These are phyloP conservation scores for Geotrichum restrictum DNA, from an alignment of 1,139 yeast species.

Conservation along the genomic window DNA sequence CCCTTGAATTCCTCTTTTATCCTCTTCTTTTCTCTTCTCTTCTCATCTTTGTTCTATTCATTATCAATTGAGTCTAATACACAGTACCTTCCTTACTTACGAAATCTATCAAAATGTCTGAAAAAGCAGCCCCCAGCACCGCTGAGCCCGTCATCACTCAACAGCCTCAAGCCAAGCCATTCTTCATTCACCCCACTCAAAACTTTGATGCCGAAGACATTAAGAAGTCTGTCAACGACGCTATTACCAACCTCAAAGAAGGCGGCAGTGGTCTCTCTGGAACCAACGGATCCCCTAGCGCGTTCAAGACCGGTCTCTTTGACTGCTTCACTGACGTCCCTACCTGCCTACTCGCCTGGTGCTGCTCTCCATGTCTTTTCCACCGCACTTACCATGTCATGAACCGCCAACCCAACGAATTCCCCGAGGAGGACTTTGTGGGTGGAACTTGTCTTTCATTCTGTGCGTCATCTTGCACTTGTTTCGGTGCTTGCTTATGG, in stretches of 20 bases:
- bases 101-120: too few relatives aligned
- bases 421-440: slow-evolving; percentile 6
- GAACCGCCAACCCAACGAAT: background rate
- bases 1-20: too few relatives aligned
- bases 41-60: too few relatives aligned
- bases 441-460: slow-evolving; percentile 1
- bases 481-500: slow-evolving; percentile 5
- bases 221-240: background rate
- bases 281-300: background rate
- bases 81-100: too few relatives aligned
- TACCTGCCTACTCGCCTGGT: slow-evolving; percentile 5
- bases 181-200: slow-evolving; percentile 8
- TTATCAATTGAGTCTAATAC: too few relatives aligned
- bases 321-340: slow-evolving; percentile 12
- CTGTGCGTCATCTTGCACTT: background rate
- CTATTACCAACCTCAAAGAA: slow-evolving; percentile 2
- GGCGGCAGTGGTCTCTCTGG: slow-evolving; percentile 11
- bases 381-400: slow-evolving; percentile 10
- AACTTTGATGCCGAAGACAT: background rate
- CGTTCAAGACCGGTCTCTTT: slow-evolving; percentile 7
- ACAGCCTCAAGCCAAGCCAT: slow-evolving; percentile 5
- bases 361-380: slow-evolving; percentile 7
- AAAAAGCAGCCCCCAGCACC: too few relatives aligned
- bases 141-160: background rate
- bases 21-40: too few relatives aligned